Base-by-base conservation (phyloP, 306 rosid genomes). In the Casuarina cunninghamiana region DNA sequence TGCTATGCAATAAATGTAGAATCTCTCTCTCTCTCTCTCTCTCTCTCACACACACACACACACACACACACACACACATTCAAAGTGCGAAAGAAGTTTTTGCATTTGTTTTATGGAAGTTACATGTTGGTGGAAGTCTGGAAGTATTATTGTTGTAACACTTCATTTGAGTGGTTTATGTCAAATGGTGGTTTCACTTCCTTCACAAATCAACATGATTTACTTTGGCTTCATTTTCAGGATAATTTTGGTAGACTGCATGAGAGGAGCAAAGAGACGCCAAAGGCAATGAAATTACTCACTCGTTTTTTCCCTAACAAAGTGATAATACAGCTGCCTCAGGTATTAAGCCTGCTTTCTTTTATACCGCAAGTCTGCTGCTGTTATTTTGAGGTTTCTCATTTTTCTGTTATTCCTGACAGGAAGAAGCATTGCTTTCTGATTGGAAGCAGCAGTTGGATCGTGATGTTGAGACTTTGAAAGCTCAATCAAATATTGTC, bases 391-490 rank as follows among this genome's bases (percentile, higher is more conserved):
- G 53, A 65, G 49, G 21, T 19, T 17, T 66, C 49, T 77, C 48
- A 69, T 46, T 39, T 78, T 58, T 57, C 19, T 10, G 16, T 38
- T 77, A 53, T 44, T 75, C 69, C 60, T 79, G 78, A 19, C 77
- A 94, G 98, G 97, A 95, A 17, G 97, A 95, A 79, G 73, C 82
- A 69, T 54, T 89, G 60, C 98, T 95, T 78, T 88, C 83, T 16
- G 96, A 91, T 73, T 95, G 96, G 98, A 92, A 95, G 90, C 91
- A 84, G 83, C 93, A 78, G 79, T 83, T 95, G 87, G 97, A 95
- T 71, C 88, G 89, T 12, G 98, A 95, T 60, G 76, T 87, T 72
- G 97, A 95, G 87, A 95, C 93, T 41, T 78, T 91, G 87, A 95
- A 95, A 86, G 91, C 93, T 53, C 87, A 87, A 72, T 82, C 97